phyloP scores from a whole-genome alignment of 305 asterid genomes.

The Stenogyne calaminthoides region DNA sequence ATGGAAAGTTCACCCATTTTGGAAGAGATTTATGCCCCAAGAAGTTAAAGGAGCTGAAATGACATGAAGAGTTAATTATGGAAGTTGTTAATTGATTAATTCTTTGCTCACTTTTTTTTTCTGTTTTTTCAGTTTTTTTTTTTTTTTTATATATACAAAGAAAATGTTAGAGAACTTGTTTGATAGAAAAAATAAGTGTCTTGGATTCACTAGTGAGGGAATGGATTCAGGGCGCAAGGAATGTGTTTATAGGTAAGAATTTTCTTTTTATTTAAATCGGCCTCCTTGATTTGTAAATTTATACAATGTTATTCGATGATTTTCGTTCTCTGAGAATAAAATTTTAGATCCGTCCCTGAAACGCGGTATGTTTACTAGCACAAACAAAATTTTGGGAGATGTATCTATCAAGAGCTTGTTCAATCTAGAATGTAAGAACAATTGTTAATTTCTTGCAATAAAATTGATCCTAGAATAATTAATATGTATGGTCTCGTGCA shows the following conservation, averaged over 20 bases:
- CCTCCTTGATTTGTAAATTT: not conserved
- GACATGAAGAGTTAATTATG: not conserved
- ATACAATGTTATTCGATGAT: not conserved
- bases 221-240: not conserved
- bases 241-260: not conserved
- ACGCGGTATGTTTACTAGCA: not conserved
- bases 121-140: not conserved
- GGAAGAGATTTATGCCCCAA: constrained; percentile 47
- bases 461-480: not conserved
- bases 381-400: not conserved
- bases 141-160: not conserved
- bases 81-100: not conserved
- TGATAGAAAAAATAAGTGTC: not conserved
- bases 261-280: not conserved
- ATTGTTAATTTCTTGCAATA: constrained; percentile 7
- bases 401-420: not conserved
- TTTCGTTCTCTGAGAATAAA: too few relatives aligned
- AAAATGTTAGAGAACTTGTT: not conserved
- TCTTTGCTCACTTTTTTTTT: not conserved
- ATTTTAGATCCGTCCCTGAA: not conserved
- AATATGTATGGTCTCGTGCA: not conserved
- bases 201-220: not conserved
- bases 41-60: constrained; percentile 24
- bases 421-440: not conserved
- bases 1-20: constrained; percentile 61